A percentile compares a stretch with the other conserved stretches of the same genome.
These are phyloP conservation scores for Cytospora paraplurivora DNA, from an alignment of 2,329 filamentous ascomycete species.

Conservation along the genomic window DNA sequence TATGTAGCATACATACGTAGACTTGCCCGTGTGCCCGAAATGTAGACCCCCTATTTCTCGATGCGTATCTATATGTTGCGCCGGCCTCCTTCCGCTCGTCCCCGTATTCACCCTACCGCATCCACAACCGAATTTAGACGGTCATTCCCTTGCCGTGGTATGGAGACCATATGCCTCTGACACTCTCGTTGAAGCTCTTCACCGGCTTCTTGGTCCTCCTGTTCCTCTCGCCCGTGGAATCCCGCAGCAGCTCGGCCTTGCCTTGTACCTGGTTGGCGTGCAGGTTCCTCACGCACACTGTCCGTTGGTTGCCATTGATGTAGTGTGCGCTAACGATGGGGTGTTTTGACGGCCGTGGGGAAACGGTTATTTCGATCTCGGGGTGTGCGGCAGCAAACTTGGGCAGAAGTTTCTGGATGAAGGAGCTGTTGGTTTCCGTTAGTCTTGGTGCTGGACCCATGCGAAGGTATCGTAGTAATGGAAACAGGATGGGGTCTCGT, in stretches of 20 bases:
- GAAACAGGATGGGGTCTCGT: slow-evolving; percentile 37
- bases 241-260: slow-evolving; percentile 73
- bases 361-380: slow-evolving; percentile 87
- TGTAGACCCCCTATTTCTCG: neutral
- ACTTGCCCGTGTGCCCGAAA: neutral
- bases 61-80: neutral
- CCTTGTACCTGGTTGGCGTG: slow-evolving; percentile 77
- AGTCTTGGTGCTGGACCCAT: slow-evolving; percentile 8
- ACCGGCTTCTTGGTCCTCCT: slow-evolving; percentile 65
- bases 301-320: slow-evolving; percentile 85
- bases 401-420: slow-evolving; percentile 76
- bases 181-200: slow-evolving; percentile 64
- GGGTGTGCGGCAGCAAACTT: slow-evolving; percentile 81
- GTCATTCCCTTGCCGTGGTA: slow-evolving; percentile 63
- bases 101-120: neutral
- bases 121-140: slow-evolving; percentile 43
- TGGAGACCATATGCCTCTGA: slow-evolving; percentile 71
- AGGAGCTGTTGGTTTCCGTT: slow-evolving; percentile 58
- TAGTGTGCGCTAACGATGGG: slow-evolving; percentile 88
- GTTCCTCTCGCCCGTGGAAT: slow-evolving; percentile 76
- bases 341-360: slow-evolving; percentile 85
- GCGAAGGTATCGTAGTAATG: neutral
- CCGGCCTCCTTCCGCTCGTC: neutral
- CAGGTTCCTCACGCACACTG: slow-evolving; percentile 87
- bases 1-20: slow-evolving; percentile 12